Conservation (phyloP, 345 rosid species). For the Camelina laxa region DNA sequence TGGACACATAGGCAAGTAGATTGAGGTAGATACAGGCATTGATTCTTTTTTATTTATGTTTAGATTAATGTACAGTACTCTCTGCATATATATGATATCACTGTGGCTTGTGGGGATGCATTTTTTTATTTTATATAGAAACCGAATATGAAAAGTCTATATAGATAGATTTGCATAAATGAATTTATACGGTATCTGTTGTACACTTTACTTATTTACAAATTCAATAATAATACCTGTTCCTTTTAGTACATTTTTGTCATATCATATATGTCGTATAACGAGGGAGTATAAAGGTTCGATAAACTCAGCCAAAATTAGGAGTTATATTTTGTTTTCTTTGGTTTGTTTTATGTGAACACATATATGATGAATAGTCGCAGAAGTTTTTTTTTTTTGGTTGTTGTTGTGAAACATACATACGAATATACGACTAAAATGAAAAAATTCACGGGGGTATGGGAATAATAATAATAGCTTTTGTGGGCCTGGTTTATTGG, state of each 20-base stretch:
- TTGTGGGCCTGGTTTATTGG: slow-evolving; percentile 41
- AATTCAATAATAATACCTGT: slow-evolving; percentile 30
- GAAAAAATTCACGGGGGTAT: slow-evolving; percentile 2
- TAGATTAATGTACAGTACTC: slow-evolving; percentile 28
- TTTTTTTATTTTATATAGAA: not conserved
- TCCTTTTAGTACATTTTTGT: slow-evolving; percentile 34
- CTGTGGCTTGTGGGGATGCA: slow-evolving; percentile 15
- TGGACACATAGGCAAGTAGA: slow-evolving; percentile 33
- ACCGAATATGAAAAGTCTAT: not conserved
- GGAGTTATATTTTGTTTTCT: not conserved
- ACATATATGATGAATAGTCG: slow-evolving; percentile 18
- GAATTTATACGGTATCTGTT: slow-evolving; percentile 6
- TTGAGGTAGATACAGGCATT: slow-evolving; percentile 33
- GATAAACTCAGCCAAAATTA: slow-evolving; percentile 26
- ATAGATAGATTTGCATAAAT: not conserved
- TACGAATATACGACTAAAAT: too few relatives aligned
- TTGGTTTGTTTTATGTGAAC: slow-evolving; percentile 15
- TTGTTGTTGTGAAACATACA: too few relatives aligned
- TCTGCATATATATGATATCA: not conserved
- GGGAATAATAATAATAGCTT: slow-evolving; percentile 31
- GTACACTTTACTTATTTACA: slow-evolving; percentile 24
- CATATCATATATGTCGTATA: slow-evolving; percentile 42
- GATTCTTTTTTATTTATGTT: slow-evolving; percentile 11
- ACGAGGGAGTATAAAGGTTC: slow-evolving; percentile 33
- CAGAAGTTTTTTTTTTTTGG: too few relatives aligned